Percentiles rank a stretch among this genome's conserved stretches.
These are phyloP conservation scores for Stachybotrys echinatus DNA, from an alignment of 2,329 filamentous ascomycete genomes.

Conservation along the genomic window DNA sequence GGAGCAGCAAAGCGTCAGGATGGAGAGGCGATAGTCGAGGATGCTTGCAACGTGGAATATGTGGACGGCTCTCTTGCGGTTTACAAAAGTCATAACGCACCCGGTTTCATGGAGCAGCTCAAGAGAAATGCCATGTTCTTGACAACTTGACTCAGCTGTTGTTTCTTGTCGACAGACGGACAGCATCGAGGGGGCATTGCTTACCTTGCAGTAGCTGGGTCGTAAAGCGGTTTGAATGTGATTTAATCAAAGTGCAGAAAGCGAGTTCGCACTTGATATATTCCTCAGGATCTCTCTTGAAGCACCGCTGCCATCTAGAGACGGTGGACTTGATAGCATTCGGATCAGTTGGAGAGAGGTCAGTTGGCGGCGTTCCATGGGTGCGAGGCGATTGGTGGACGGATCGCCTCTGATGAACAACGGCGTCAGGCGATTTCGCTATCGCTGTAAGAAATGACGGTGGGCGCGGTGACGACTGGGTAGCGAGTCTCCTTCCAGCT, in stretches of 20 bases:
- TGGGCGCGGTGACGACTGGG: too few species aligned
- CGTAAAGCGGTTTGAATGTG: neutral
- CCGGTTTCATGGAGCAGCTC: conserved; percentile 19
- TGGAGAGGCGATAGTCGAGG: conserved; percentile 21
- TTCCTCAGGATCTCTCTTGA: neutral
- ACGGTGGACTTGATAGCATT: too few species aligned
- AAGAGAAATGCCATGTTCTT: conserved; percentile 14
- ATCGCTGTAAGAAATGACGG: too few species aligned
- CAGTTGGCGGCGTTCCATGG: too few species aligned
- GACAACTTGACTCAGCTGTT: neutral
- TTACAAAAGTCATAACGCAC: conserved; percentile 18
- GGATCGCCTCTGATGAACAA: too few species aligned
- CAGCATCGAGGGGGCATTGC: neutral
- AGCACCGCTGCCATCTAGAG: too few species aligned
- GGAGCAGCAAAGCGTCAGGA: conserved; percentile 13
- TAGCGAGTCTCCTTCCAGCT: too few species aligned
- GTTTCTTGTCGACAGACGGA: neutral
- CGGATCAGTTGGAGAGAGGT: neutral
- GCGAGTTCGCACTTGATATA: neutral
- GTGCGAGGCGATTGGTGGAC: too few species aligned
- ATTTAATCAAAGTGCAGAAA: neutral
- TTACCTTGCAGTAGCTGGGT: neutral
- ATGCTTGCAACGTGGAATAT: conserved; percentile 27
- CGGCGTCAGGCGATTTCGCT: too few species aligned
- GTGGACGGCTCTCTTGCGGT: conserved; percentile 1